A percentile compares a stretch with the other conserved stretches of the same genome.
These are phyloP conservation scores for Scedosporium minutisporum DNA, from an alignment of 2,329 filamentous ascomycete species.

Conservation along the genomic window DNA sequence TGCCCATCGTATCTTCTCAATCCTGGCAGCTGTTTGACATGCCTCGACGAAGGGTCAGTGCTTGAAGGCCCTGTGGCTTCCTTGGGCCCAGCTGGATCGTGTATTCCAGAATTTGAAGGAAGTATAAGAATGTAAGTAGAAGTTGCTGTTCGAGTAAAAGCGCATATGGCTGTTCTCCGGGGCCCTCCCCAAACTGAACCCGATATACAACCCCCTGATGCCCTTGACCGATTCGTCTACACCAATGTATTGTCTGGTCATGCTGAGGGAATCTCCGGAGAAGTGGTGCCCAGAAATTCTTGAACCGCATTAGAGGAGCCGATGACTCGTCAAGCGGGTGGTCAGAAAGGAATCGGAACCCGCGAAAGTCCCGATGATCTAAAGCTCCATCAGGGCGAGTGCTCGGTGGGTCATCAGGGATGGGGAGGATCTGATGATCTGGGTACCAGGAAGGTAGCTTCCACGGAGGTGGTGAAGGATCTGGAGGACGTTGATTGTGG, in stretches of 20 bases:
- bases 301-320: background rate
- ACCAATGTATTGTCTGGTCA: background rate
- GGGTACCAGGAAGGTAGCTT: too few species aligned
- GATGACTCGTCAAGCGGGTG: background rate
- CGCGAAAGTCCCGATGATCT: background rate
- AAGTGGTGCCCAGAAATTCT: background rate
- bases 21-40: background rate
- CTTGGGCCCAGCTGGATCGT: background rate
- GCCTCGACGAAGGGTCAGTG: background rate
- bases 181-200: background rate
- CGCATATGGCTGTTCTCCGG: background rate
- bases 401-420: background rate
- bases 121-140: too few species aligned
- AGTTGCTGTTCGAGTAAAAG: too few species aligned
- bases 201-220: background rate
- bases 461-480: too few species aligned
- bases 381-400: background rate
- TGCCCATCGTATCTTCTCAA: background rate
- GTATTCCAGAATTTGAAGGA: background rate
- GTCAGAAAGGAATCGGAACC: background rate
- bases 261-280: background rate
- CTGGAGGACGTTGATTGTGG: too few species aligned
- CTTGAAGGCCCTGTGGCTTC: background rate
- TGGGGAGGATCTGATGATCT: background rate
- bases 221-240: background rate